phyloP scores from a whole-genome alignment of 225 moss, liverwort and hornwort genomes.

The Rhytidiadelphus loreus region DNA sequence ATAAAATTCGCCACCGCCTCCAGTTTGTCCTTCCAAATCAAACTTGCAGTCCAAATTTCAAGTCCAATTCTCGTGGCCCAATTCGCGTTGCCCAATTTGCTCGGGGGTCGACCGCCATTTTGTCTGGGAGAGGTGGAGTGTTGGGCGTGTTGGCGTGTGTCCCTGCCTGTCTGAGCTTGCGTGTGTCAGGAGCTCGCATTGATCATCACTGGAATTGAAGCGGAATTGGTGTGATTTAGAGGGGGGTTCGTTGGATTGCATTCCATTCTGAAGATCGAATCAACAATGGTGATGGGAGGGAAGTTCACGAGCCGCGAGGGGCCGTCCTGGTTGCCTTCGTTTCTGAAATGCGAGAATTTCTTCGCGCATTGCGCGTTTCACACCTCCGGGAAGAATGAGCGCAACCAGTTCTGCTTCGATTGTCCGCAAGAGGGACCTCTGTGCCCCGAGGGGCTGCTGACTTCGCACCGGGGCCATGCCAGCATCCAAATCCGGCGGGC shows the following conservation, averaged over 20 bases:
- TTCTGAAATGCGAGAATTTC: slow-evolving; percentile 22
- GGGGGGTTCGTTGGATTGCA: not conserved
- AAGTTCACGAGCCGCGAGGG: slow-evolving; percentile 36
- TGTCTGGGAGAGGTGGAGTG: not conserved
- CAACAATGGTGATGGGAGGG: slow-evolving; percentile 41
- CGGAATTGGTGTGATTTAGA: not conserved
- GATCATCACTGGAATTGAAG: not conserved
- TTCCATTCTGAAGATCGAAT: not conserved
- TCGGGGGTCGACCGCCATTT: not conserved
- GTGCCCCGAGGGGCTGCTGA: slow-evolving; percentile 25
- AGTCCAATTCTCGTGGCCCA: not conserved
- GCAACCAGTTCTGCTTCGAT: slow-evolving; percentile 51
- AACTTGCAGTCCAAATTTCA: not conserved
- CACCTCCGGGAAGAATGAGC: slow-evolving; percentile 38
- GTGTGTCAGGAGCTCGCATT: not conserved
- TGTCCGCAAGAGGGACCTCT: slow-evolving; percentile 26
- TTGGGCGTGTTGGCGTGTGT: not conserved
- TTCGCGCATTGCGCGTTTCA: slow-evolving; percentile 37
- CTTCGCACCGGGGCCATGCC: slow-evolving; percentile 27
- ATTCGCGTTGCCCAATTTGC: not conserved
- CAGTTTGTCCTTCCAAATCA: not conserved
- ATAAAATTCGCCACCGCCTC: not conserved
- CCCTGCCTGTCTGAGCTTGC: not conserved
- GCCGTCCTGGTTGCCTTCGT: slow-evolving; percentile 28
- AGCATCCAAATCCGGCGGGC: slow-evolving; percentile 44